Evolutionary conservation across 2,329 filamentous ascomycete genomes (phyloP).

Genomic region (Colletotrichum sp.): DNA sequence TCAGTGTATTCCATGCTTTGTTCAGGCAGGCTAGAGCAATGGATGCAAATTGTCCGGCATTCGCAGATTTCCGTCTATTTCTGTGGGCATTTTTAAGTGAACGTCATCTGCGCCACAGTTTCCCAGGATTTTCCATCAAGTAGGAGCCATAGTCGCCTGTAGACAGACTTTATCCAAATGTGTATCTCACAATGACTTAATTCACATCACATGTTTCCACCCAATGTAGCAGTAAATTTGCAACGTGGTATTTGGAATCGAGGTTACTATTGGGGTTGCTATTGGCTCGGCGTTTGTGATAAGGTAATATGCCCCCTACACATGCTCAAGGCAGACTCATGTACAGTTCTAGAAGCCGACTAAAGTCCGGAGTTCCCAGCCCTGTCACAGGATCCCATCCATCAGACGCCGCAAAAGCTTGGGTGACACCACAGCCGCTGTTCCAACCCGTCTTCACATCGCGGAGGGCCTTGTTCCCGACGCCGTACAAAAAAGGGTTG

Average conservation of each 20-base stretch:
- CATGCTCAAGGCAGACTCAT: not conserved
- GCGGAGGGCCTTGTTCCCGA: conserved; percentile 20
- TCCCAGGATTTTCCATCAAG: not conserved
- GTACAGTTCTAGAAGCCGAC: not conserved
- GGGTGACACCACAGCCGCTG: conserved; percentile 29
- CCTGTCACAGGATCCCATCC: conserved; percentile 33
- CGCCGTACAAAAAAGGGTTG: conserved; percentile 35
- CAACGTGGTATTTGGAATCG: not conserved
- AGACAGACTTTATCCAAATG: not conserved
- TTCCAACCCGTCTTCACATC: conserved; percentile 30
- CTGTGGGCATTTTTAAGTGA: not conserved
- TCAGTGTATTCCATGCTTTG: not conserved
- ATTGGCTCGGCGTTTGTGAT: not conserved
- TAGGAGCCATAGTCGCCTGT: not conserved
- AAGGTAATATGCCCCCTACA: not conserved
- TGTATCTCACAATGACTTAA: not conserved
- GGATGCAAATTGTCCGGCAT: not conserved
- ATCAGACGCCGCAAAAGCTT: conserved; percentile 24
- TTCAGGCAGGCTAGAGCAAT: not conserved
- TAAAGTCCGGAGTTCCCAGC: conserved; percentile 23
- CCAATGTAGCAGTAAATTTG: not conserved
- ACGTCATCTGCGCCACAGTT: not conserved
- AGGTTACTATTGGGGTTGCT: not conserved
- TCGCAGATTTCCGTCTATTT: not conserved
- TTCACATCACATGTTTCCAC: not conserved